A percentile compares a stretch with the other conserved stretches of the same genome.
Conservation (phyloP, 352 stramenopile genomes). For the Globisporangium sylvaticum region DNA sequence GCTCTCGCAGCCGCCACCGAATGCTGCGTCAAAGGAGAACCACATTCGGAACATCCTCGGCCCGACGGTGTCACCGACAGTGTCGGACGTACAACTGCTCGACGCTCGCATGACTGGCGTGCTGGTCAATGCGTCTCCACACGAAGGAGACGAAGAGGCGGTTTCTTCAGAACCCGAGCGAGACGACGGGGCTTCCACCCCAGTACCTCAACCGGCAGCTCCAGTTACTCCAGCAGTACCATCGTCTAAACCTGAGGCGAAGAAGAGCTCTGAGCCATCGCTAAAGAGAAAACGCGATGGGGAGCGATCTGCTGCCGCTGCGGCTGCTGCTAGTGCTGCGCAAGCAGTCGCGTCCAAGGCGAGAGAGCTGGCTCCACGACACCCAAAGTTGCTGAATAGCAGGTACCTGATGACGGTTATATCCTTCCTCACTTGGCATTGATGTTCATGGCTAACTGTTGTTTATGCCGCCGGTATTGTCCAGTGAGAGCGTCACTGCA, state of each 20-base stretch:
- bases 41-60: slow-evolving; percentile 78
- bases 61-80: slow-evolving; percentile 47
- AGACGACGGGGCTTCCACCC: neutral
- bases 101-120: slow-evolving; percentile 51
- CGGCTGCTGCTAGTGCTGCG: slow-evolving; percentile 14
- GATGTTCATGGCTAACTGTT: neutral
- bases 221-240: slow-evolving; percentile 15
- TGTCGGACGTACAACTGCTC: slow-evolving; percentile 48
- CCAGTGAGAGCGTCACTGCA: slow-evolving; percentile 18
- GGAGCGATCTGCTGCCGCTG: slow-evolving; percentile 23
- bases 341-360: slow-evolving; percentile 37
- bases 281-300: slow-evolving; percentile 71
- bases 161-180: neutral
- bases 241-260: slow-evolving; percentile 22
- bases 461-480: neutral
- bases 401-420: slow-evolving; percentile 25
- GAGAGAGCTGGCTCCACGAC: slow-evolving; percentile 50
- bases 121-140: slow-evolving; percentile 17
- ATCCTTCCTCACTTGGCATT: neutral
- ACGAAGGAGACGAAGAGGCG: slow-evolving; percentile 9
- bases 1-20: slow-evolving; percentile 10
- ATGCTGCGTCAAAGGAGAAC: slow-evolving; percentile 65
- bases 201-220: slow-evolving; percentile 8
- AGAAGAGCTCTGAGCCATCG: slow-evolving; percentile 33
- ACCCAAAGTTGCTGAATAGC: slow-evolving; percentile 49